Evolutionary conservation across 192 early-diverging fungal species (phyloP).

Genomic region (Oehlia diaphana): DNA sequence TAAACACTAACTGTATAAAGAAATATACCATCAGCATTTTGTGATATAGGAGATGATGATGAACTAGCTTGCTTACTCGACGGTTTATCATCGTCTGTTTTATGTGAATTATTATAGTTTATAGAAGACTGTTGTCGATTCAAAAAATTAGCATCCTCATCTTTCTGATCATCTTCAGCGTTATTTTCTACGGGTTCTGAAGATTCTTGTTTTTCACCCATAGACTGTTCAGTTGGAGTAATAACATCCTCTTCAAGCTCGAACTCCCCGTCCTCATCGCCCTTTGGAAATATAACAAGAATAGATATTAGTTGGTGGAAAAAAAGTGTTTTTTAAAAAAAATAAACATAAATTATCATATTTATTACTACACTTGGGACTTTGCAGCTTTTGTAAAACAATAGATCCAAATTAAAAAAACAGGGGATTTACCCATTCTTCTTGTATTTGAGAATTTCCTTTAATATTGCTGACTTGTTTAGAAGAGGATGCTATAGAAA

Average conservation of each 20-base stretch:
- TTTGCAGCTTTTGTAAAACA: not conserved
- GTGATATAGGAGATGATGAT: not conserved
- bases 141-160: not conserved
- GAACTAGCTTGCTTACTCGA: not conserved
- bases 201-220: not conserved
- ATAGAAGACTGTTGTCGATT: not conserved
- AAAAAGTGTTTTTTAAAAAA: not conserved
- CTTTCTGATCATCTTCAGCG: not conserved
- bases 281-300: not conserved
- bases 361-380: not conserved
- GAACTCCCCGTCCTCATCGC: constrained; percentile 32
- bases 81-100: not conserved
- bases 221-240: not conserved
- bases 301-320: not conserved
- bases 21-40: constrained; percentile 7
- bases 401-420: not conserved
- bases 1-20: not conserved
- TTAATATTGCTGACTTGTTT: not conserved
- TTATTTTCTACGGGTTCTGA: not conserved
- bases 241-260: constrained; percentile 27
- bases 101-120: not conserved
- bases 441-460: not conserved
- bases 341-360: not conserved
- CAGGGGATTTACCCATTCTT: not conserved
- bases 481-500: not conserved